Evolutionary conservation across 202 grass and related monocot species (phyloP), one percentile per base, ranked within the genome.

Genomic region (Schoenoplectus tabernaemontani): DNA sequence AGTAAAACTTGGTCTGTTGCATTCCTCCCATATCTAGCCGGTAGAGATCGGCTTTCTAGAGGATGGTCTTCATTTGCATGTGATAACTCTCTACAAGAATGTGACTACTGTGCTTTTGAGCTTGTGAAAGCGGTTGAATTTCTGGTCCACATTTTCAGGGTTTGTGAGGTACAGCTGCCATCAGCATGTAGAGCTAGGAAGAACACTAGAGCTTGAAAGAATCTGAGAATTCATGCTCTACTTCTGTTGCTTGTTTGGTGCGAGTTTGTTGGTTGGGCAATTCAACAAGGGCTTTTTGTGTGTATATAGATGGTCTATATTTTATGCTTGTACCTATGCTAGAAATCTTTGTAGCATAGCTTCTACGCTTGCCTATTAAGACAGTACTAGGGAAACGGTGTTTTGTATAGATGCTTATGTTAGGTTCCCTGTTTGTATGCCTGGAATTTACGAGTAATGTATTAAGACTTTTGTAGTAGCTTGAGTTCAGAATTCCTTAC

Each of bases 91-190:
- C 88, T 97, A 12, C 83, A 93, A 86, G 91, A 93, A 93, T 87
- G 86, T 7, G 93, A 97, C 84, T 91, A 81, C 67, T 97, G 93
- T 76, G 91, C 78, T 10, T 91, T 97, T 59, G 87, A 93, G 91
- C 85, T 97, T 78, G 79, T 84, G n/a, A 86, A 51, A 69, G 64
- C 91, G 0, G 47, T 83, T 74, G 89, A 88, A 81, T 89, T 97
- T 84, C 74, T 68, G 28, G 89, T 97, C 76, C 91, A 91, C 64
- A 28, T 97, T 22, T 90, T 91, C 83, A 85, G 87, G 59, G 89
- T 86, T 44, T 65, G 26, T 46, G 22, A 83, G 54, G 56, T 22
- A 57, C 26, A 43, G 8, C 36, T 10, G 37, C 76, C 7, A 8
- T 36, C 17, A 61, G 16, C 17, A 46, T 58, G 12, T 61, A 78